Evolutionary conservation across 805 yeast genomes (phyloP).

Genomic region (Schizosaccharomyces cryophilus): DNA sequence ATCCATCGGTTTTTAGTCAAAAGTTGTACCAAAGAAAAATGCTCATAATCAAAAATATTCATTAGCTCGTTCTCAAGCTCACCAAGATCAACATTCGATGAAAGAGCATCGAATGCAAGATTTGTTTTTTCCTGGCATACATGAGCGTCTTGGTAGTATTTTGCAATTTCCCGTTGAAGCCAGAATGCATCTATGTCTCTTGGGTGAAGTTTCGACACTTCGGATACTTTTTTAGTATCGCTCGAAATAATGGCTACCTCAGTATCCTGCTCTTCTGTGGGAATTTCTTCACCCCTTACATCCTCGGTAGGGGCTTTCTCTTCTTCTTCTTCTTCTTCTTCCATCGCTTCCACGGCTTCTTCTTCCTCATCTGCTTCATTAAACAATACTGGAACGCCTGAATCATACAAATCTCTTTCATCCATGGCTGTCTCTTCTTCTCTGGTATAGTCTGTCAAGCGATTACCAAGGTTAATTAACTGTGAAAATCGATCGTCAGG

Average conservation of each 20-base stretch:
- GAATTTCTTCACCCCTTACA: slow-evolving; percentile 10
- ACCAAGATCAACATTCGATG: slow-evolving; percentile 15
- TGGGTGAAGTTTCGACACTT: slow-evolving; percentile 13
- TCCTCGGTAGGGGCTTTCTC: slow-evolving; percentile 11
- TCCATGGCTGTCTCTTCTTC: slow-evolving; percentile 9
- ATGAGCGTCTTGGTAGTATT: slow-evolving; percentile 18
- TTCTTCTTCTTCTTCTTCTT: slow-evolving; percentile 11
- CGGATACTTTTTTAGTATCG: background rate
- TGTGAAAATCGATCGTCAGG: slow-evolving; percentile 23
- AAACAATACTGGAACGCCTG: slow-evolving; percentile 7
- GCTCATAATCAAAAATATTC: slow-evolving; percentile 20
- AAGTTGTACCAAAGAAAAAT: slow-evolving; percentile 24
- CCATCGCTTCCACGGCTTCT: slow-evolving; percentile 13
- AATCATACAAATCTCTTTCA: slow-evolving; percentile 20
- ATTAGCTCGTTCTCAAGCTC: slow-evolving; percentile 31
- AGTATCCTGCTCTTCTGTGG: slow-evolving; percentile 4
- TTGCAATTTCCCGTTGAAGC: slow-evolving; percentile 27
- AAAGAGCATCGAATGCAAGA: background rate
- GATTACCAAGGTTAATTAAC: slow-evolving; percentile 20
- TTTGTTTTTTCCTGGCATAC: slow-evolving; percentile 18
- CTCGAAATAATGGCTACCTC: background rate
- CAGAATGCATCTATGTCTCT: slow-evolving; percentile 25
- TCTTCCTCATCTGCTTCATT: slow-evolving; percentile 5
- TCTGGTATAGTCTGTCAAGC: slow-evolving; percentile 25
- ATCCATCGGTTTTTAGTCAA: slow-evolving; percentile 27